These are phyloP conservation scores for Pseudogymnoascus sp. DNA, from an alignment of 2,329 filamentous ascomycete species.

Conservation along the genomic window DNA sequence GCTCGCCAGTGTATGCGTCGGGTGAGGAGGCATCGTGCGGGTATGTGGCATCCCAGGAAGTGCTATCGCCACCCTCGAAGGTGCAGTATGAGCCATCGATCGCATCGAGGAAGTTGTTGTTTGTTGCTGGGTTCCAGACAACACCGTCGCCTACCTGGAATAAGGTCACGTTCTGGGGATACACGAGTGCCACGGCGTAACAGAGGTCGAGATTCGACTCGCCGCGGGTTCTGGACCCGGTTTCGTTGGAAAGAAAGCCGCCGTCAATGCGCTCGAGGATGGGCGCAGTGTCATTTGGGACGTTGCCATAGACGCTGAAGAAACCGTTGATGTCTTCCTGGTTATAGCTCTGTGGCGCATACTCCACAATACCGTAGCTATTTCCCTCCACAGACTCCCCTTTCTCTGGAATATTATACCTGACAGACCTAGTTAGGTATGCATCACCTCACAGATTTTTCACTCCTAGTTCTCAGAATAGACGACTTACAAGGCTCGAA, in stretches of 20 bases:
- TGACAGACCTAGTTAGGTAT: not conserved
- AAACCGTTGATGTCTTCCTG: slow-evolving; percentile 38
- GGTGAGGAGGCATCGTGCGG: slow-evolving; percentile 27
- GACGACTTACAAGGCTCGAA: slow-evolving; percentile 42
- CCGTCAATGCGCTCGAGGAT: slow-evolving; percentile 18
- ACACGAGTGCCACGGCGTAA: slow-evolving; percentile 41
- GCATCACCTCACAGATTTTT: not conserved
- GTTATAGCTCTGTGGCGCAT: slow-evolving; percentile 44
- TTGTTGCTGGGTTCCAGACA: slow-evolving; percentile 15
- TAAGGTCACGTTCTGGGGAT: slow-evolving; percentile 41
- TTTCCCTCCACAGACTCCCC: slow-evolving; percentile 33
- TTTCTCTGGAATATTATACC: slow-evolving; percentile 27
- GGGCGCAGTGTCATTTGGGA: slow-evolving; percentile 33
- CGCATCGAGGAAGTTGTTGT: slow-evolving; percentile 31
- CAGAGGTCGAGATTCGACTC: slow-evolving; percentile 31
- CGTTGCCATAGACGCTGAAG: slow-evolving; percentile 29
- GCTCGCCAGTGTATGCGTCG: slow-evolving; percentile 30
- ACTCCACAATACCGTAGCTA: slow-evolving; percentile 46
- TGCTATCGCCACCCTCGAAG: slow-evolving; percentile 32
- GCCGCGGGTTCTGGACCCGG: slow-evolving; percentile 26
- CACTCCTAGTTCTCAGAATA: not conserved
- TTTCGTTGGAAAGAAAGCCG: slow-evolving; percentile 19
- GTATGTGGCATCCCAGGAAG: slow-evolving; percentile 25
- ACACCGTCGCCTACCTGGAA: slow-evolving; percentile 37
- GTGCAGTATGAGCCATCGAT: slow-evolving; percentile 38